Percentiles rank a stretch among this genome's conserved stretches.
Conservation (phyloP, 2,329 filamentous ascomycete genomes). For the Keithomyces neogunnii region DNA sequence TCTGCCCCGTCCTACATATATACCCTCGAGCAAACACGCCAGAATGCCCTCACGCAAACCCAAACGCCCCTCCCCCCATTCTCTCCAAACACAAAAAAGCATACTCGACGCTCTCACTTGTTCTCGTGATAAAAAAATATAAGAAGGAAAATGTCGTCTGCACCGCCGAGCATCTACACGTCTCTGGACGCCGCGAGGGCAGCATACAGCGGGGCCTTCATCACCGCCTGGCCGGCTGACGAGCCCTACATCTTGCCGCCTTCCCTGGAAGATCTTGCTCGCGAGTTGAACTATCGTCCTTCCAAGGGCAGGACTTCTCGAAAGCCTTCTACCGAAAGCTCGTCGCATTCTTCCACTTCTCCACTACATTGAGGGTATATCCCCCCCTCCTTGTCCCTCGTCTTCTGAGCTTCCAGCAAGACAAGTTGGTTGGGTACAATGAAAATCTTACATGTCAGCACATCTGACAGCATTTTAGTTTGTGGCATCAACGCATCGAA, state of each 20-base stretch:
- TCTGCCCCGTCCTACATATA: too few relatives aligned
- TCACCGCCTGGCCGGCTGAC: conserved; percentile 20
- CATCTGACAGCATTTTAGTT: too few relatives aligned
- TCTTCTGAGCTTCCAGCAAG: too few relatives aligned
- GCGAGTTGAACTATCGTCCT: background rate
- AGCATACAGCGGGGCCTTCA: conserved; percentile 14
- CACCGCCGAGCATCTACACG: conserved; percentile 11
- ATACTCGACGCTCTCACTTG: too few relatives aligned
- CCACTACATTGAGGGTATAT: background rate
- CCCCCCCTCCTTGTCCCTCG: background rate
- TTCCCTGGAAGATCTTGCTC: conserved; percentile 1
- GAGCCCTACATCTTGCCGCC: conserved; percentile 13
- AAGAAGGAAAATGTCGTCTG: background rate
- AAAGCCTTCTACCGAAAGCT: background rate
- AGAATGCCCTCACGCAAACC: too few relatives aligned
- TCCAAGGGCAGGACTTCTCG: background rate
- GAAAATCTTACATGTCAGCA: too few relatives aligned
- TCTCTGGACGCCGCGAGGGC: conserved; percentile 16
- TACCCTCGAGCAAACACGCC: too few relatives aligned
- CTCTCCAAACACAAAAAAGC: too few relatives aligned
- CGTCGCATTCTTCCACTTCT: background rate
- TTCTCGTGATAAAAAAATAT: too few relatives aligned
- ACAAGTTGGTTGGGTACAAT: too few relatives aligned
- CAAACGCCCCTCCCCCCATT: too few relatives aligned
- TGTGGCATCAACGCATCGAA: too few relatives aligned